Evolutionary conservation across 768 basidiomycete genomes (phyloP).

Genomic region (Leccinellum albellum): DNA sequence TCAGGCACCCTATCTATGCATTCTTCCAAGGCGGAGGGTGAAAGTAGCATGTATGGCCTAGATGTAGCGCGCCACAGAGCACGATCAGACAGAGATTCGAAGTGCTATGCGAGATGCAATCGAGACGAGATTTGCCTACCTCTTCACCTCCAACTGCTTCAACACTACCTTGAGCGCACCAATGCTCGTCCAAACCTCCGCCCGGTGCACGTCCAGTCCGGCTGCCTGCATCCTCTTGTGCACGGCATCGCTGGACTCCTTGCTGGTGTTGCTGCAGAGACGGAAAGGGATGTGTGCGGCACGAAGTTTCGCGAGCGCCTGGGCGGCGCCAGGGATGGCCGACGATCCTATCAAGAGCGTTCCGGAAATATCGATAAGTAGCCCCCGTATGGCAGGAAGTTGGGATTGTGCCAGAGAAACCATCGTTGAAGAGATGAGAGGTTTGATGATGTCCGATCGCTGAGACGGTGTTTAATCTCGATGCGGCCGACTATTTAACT

Average conservation of each 20-base stretch:
- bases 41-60: conserved; percentile 55
- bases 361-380: conserved; percentile 67
- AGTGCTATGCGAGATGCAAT: not conserved
- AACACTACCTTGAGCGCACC: conserved; percentile 53
- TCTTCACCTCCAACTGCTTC: conserved; percentile 37
- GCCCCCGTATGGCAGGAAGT: conserved; percentile 35
- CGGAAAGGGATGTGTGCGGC: conserved; percentile 40
- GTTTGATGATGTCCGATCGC: too few species aligned
- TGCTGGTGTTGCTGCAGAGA: conserved; percentile 68
- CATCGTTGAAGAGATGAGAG: not conserved
- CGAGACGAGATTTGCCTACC: conserved; percentile 23
- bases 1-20: conserved; percentile 21
- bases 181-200: conserved; percentile 63
- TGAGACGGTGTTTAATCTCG: too few species aligned
- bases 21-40: conserved; percentile 45
- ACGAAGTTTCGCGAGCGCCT: conserved; percentile 28
- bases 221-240: conserved; percentile 41
- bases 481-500: too few species aligned
- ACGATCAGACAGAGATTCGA: not conserved
- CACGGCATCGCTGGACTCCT: conserved; percentile 50
- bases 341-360: conserved; percentile 55
- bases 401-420: not conserved
- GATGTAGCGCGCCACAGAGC: too few species aligned
- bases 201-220: conserved; percentile 44
- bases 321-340: conserved; percentile 45